These are phyloP conservation scores for Phytophthora melonis DNA, from an alignment of 352 stramenopile species.

Conservation along the genomic window DNA sequence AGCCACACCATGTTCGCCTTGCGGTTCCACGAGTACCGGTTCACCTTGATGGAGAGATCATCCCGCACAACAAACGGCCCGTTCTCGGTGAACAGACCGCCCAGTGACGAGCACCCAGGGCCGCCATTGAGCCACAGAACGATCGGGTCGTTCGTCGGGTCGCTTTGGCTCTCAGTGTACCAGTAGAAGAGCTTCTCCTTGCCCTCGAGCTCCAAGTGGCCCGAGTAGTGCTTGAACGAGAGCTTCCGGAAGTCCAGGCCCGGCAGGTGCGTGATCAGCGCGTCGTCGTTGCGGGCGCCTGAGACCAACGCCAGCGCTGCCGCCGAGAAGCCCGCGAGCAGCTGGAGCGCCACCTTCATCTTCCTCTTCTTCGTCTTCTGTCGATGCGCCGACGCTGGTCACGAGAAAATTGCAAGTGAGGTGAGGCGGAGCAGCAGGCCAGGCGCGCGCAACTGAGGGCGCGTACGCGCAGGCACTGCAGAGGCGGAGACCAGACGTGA, in stretches of 20 bases:
- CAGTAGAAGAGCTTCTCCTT: slow-evolving; percentile 85
- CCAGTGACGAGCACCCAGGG: slow-evolving; percentile 78
- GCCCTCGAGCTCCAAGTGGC: slow-evolving; percentile 58
- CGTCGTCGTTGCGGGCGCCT: slow-evolving; percentile 48
- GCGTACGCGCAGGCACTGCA: not conserved
- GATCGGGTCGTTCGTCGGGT: slow-evolving; percentile 68
- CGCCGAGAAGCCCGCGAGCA: slow-evolving; percentile 38
- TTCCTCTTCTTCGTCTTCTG: slow-evolving; percentile 30
- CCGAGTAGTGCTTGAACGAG: slow-evolving; percentile 79
- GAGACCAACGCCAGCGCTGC: slow-evolving; percentile 10
- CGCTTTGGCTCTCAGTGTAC: slow-evolving; percentile 76
- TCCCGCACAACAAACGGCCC: slow-evolving; percentile 75
- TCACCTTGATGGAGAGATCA: slow-evolving; percentile 64
- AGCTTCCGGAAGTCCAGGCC: slow-evolving; percentile 47
- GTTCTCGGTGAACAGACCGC: slow-evolving; percentile 74
- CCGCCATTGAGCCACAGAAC: slow-evolving; percentile 88
- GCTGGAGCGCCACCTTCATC: slow-evolving; percentile 51
- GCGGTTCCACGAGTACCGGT: slow-evolving; percentile 83
- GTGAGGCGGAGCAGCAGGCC: slow-evolving; percentile 15
- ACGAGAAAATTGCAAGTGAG: slow-evolving; percentile 40
- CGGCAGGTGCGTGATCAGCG: slow-evolving; percentile 61
- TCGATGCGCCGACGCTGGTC: not conserved
- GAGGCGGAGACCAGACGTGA: slow-evolving; percentile 21
- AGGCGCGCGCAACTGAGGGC: not conserved
- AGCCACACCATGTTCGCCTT: slow-evolving; percentile 84